phyloP scores from a whole-genome alignment of 1,284 basidiomycete species.

The Cronartium quercuum region DNA sequence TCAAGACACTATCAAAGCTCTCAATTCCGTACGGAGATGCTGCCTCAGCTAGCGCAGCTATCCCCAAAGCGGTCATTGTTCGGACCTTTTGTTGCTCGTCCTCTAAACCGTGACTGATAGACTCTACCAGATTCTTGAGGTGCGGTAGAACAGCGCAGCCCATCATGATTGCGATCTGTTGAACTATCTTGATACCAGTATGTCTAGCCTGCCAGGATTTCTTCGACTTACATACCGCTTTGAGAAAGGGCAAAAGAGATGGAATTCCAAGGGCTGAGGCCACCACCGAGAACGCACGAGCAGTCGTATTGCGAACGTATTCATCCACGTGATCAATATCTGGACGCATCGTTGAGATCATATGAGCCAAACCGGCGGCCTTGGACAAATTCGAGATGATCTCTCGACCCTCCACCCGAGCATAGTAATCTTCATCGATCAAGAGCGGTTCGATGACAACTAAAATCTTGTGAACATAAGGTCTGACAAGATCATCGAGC shows the following conservation, averaged over 20 bases:
- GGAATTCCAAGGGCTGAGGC: conserved; percentile 97
- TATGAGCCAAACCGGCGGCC: conserved; percentile 96
- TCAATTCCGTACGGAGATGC: conserved; percentile 99
- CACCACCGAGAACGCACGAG: conserved; percentile 97
- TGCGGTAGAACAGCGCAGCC: conserved; percentile 98
- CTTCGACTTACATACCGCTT: conserved; percentile 95
- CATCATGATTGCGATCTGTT: conserved; percentile 99
- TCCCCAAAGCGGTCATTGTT: conserved; percentile 93
- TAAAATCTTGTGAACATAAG: conserved; percentile 98
- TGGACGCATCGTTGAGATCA: conserved; percentile 99
- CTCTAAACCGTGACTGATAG: conserved; percentile 87
- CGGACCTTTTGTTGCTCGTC: conserved; percentile 99
- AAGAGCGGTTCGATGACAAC: conserved; percentile 98
- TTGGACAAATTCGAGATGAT: conserved; percentile 99
- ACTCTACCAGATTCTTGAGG: conserved; percentile 90
- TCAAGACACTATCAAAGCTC: conserved; percentile 96
- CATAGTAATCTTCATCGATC: conserved; percentile 99
- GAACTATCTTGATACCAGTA: conserved; percentile 97
- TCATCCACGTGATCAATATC: conserved; percentile 99
- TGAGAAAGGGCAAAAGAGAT: conserved; percentile 91
- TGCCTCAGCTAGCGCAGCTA: conserved; percentile 95
- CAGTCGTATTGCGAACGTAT: conserved; percentile 98
- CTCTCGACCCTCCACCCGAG: conserved; percentile 96
- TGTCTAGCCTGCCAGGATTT: conserved; percentile 99
- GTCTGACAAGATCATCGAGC: conserved; percentile 94